Percentiles rank a stretch among this genome's conserved stretches.
phyloP scores from a whole-genome alignment of 306 rosid genomes.

The Argentina anserina region DNA sequence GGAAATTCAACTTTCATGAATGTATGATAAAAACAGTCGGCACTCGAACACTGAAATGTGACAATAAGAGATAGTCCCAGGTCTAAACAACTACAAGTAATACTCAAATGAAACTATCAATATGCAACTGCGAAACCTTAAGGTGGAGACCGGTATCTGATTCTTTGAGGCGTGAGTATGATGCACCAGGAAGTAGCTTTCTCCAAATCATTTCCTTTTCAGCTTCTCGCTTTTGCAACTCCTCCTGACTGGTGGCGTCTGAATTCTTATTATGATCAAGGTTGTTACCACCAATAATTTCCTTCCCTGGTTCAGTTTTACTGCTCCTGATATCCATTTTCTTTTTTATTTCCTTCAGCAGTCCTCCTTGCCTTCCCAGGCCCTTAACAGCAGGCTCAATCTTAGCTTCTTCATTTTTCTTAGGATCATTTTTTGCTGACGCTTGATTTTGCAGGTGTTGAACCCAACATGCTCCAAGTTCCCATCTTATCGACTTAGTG shows the following conservation, averaged over 20 bases:
- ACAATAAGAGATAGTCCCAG: slow-evolving; percentile 4
- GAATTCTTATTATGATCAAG: slow-evolving; percentile 38
- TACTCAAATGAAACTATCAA: slow-evolving; percentile 1
- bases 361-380: slow-evolving; percentile 96
- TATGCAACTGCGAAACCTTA: slow-evolving; percentile 49
- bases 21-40: neutral
- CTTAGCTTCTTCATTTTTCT: slow-evolving; percentile 68
- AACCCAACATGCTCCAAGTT: slow-evolving; percentile 98
- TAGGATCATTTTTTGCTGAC: slow-evolving; percentile 71
- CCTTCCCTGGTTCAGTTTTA: slow-evolving; percentile 65
- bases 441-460: slow-evolving; percentile 89
- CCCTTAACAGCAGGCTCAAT: slow-evolving; percentile 86
- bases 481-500: slow-evolving; percentile 86
- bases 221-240: slow-evolving; percentile 52
- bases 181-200: slow-evolving; percentile 73
- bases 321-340: slow-evolving; percentile 57
- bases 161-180: slow-evolving; percentile 83
- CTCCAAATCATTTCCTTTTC: slow-evolving; percentile 77
- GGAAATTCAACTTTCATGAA: neutral
- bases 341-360: slow-evolving; percentile 86
- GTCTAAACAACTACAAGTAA: slow-evolving; percentile 9
- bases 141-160: slow-evolving; percentile 87
- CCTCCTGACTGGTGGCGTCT: slow-evolving; percentile 51
- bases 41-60: neutral
- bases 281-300: slow-evolving; percentile 33